Evolutionary conservation across 2,329 filamentous ascomycete species (phyloP).

Genomic region (Dothistroma pini): DNA sequence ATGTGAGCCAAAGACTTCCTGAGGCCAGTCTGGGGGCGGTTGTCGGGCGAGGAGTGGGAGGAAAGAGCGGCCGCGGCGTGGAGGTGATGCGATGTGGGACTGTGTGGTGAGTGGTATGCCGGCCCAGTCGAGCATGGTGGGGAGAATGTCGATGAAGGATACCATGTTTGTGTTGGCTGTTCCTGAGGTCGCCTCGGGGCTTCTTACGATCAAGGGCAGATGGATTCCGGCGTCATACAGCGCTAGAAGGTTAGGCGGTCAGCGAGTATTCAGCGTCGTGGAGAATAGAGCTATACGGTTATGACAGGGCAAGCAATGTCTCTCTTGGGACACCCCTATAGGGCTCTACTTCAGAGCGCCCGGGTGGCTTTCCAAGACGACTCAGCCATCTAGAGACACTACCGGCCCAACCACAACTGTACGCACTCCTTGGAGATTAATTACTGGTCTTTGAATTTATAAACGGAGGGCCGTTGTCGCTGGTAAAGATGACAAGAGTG

Average conservation of each 20-base stretch:
- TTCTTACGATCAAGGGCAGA: slow-evolving; percentile 43
- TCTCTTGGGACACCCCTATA: no score
- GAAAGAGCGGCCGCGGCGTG: slow-evolving; percentile 39
- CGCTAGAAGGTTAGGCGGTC: slow-evolving; percentile 12
- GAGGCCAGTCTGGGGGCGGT: slow-evolving; percentile 27
- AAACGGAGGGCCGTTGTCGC: slow-evolving; percentile 50
- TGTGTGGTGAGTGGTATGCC: slow-evolving; percentile 7
- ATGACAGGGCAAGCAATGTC: no score
- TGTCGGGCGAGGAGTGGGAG: slow-evolving; percentile 35
- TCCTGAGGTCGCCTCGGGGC: slow-evolving; percentile 30
- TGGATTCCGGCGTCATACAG: slow-evolving; percentile 48
- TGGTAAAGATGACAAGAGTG: slow-evolving; percentile 47
- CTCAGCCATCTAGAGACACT: no score
- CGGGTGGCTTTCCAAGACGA: no score
- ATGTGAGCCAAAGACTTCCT: slow-evolving; percentile 50
- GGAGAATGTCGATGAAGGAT: slow-evolving; percentile 47
- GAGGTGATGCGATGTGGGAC: slow-evolving; percentile 9
- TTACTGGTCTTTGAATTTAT: slow-evolving; percentile 49
- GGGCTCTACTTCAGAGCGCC: no score
- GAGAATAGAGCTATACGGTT: no score
- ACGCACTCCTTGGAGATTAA: no score
- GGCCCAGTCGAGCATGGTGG: slow-evolving; percentile 45
- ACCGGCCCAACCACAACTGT: no score
- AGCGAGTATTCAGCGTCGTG: no score
- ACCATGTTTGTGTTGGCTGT: slow-evolving; percentile 44